Conservation (phyloP, 176 grass and related monocot species). For the Triticum monococcum region DNA sequence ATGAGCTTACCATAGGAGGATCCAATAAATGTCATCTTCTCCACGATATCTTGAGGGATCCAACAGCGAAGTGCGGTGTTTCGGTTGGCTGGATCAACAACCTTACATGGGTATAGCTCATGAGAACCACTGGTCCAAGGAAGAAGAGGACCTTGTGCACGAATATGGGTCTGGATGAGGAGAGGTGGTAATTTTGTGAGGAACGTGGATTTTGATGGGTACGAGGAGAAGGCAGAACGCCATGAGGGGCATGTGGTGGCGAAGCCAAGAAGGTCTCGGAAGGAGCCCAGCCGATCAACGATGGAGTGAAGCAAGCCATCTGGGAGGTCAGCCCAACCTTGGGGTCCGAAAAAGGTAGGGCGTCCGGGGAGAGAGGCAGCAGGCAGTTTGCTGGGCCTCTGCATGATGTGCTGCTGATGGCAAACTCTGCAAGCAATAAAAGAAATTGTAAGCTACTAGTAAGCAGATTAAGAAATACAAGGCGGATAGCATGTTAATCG, state of each 20-base stretch:
- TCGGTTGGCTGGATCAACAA: constrained; percentile 2
- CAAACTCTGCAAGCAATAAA: too few relatives aligned
- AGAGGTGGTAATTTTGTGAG: neutral
- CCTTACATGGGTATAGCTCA: neutral
- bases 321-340: neutral
- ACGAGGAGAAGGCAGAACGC: neutral
- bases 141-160: neutral
- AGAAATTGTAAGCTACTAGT: too few relatives aligned
- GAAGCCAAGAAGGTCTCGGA: neutral
- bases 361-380: too few relatives aligned
- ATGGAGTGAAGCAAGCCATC: neutral
- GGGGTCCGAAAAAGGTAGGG: neutral
- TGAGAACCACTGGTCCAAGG: neutral
- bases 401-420: too few relatives aligned
- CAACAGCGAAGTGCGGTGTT: neutral
- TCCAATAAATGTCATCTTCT: neutral
- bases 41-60: neutral
- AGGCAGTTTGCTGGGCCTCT: too few relatives aligned
- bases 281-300: neutral
- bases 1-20: constrained; percentile 10
- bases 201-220: neutral
- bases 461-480: too few relatives aligned
- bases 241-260: neutral
- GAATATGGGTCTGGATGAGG: neutral
- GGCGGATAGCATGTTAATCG: too few relatives aligned